Base-by-base conservation (phyloP, 805 yeast species). In the Starmerella apicola region DNA sequence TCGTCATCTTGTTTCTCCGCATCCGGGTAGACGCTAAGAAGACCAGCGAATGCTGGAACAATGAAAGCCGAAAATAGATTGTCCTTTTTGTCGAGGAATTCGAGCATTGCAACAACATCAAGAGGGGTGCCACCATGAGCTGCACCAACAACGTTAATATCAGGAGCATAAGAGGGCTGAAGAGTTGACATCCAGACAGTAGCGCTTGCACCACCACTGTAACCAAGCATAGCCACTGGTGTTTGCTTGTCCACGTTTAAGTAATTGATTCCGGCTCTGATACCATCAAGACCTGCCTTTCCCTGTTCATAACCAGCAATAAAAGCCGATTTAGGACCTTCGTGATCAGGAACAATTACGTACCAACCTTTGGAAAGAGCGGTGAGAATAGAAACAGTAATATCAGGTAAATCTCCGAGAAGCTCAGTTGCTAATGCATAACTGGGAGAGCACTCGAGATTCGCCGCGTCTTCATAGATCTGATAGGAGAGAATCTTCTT, bases 241-340 rank as follows among this genome's bases (percentile, higher is more conserved):
- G 40, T 33, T 10, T 36, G 31, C 2, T 10, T 8, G 12, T 10
- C 10, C 8, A 27, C 13, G 18, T 17, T 27, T 10, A 43, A 27
- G 34, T 19, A 12, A 18, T 17, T 25, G 3, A 27, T 3, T 6
- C 32, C 43, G 4, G 56, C 58, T 16, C 50, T 34, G 13, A 54
- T 23, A 9, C 55, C 51, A 37, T 54, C 56, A 18, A 53, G 44
- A 15, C 47, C 46, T n/a, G n/a, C n/a, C n/a, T n/a, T n/a, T n/a
- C n/a, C n/a, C n/a, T n/a, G n/a, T n/a, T n/a, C n/a, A n/a, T n/a
- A n/a, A n/a, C n/a, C n/a, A n/a, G n/a, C n/a, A n/a, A n/a, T n/a
- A n/a, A n/a, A n/a, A n/a, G n/a, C n/a, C n/a, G n/a, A n/a, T 21
- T 42, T 40, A 33, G 52, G 49, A 15, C 60, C 60, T 38, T 56